A percentile compares a stretch with the other conserved stretches of the same genome.
phyloP scores from a whole-genome alignment of 2,329 filamentous ascomycete genomes.

The Cercospora janseana region DNA sequence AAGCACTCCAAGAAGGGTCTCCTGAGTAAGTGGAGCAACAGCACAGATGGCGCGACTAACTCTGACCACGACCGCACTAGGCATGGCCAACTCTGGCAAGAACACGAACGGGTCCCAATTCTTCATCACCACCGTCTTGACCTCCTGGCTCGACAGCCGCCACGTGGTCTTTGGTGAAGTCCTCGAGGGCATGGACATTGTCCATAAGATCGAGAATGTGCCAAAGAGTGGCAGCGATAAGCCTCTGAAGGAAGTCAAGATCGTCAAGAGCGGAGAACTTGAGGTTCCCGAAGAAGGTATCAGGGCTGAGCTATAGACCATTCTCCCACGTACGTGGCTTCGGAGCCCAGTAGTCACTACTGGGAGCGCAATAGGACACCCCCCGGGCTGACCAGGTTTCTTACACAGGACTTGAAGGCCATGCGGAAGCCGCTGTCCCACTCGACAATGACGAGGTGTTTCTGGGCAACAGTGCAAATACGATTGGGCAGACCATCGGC shows the following conservation, averaged over 20 bases:
- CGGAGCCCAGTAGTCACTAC: constrained; percentile 9
- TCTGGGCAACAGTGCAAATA: constrained; percentile 10
- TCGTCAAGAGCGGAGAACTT: constrained; percentile 80
- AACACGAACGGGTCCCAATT: constrained; percentile 89
- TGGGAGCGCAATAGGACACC: constrained; percentile 3
- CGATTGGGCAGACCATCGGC: constrained; percentile 12
- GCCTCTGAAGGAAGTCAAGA: constrained; percentile 68
- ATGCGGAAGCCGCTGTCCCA: constrained; percentile 42
- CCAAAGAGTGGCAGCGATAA: constrained; percentile 66
- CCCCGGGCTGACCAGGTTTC: constrained; percentile 8
- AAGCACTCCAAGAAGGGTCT: constrained; percentile 84
- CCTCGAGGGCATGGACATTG: constrained; percentile 77
- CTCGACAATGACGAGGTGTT: constrained; percentile 44
- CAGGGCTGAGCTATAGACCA: constrained; percentile 79
- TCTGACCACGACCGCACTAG: constrained; percentile 36
- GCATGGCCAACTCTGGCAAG: constrained; percentile 81
- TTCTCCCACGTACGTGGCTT: constrained; percentile 6
- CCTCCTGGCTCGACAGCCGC: constrained; percentile 76
- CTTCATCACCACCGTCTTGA: constrained; percentile 84
- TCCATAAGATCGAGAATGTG: constrained; percentile 74
- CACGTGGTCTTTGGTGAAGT: constrained; percentile 90
- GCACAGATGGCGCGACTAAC: neutral
- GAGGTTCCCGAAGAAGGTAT: constrained; percentile 87
- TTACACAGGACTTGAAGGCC: constrained; percentile 46
- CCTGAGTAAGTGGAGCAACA: constrained; percentile 54